Evolutionary conservation across 768 basidiomycete species (phyloP).

Genomic region (Hemileccinum rubropunctum): DNA sequence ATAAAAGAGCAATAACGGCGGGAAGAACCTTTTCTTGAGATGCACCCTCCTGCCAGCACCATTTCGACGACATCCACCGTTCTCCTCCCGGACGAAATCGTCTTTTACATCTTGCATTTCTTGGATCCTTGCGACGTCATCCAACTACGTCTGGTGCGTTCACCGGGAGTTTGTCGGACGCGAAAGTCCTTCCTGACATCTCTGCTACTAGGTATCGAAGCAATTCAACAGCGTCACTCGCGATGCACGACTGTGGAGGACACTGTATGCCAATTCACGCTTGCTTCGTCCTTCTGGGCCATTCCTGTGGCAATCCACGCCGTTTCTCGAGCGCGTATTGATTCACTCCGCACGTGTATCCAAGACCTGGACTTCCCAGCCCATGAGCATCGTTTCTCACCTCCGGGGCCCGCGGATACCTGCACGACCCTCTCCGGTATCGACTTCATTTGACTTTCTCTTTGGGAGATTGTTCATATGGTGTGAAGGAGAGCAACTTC

Average conservation of each 20-base stretch:
- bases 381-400: slow-evolving; percentile 9
- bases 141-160: slow-evolving; percentile 16
- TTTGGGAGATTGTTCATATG: slow-evolving; percentile 24
- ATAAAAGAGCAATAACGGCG: not conserved
- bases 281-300: slow-evolving; percentile 23
- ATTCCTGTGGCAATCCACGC: slow-evolving; percentile 19
- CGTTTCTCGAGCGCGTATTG: slow-evolving; percentile 18
- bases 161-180: not conserved
- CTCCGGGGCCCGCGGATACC: slow-evolving; percentile 16
- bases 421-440: slow-evolving; percentile 8
- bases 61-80: not conserved
- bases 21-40: not conserved
- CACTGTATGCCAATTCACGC: slow-evolving; percentile 13
- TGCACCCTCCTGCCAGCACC: slow-evolving; percentile 9
- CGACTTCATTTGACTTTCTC: slow-evolving; percentile 21
- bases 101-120: slow-evolving; percentile 14
- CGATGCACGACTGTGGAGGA: slow-evolving; percentile 19
- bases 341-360: slow-evolving; percentile 18
- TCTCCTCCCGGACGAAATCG: slow-evolving; percentile 17
- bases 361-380: slow-evolving; percentile 19
- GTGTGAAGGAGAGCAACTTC: slow-evolving; percentile 18
- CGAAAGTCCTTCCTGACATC: slow-evolving; percentile 5
- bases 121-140: slow-evolving; percentile 15
- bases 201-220: slow-evolving; percentile 16
- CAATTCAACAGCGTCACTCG: slow-evolving; percentile 13